Conservation (phyloP, 345 rosid species). For the Litchi chinensis region DNA sequence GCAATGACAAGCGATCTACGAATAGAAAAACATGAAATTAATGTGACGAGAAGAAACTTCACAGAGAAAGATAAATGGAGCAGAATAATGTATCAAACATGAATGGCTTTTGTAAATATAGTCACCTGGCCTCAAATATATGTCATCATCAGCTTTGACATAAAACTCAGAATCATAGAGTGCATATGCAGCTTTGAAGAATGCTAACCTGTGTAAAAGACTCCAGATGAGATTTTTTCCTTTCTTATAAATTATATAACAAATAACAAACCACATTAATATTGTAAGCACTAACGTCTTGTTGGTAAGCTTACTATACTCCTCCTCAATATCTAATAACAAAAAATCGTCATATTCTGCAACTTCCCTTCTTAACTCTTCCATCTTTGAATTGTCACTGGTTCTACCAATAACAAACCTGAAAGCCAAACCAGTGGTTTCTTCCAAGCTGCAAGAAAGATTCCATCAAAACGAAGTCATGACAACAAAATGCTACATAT, state of each 20-base stretch:
- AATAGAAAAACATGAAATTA: constrained; percentile 17
- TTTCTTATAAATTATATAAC: not conserved
- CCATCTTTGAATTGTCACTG: constrained; percentile 58
- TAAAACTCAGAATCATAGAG: constrained; percentile 84
- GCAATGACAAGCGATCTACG: constrained; percentile 73
- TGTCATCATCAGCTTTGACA: constrained; percentile 95
- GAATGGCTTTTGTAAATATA: constrained; percentile 19
- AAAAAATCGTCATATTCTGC: constrained; percentile 81
- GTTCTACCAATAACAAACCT: constrained; percentile 81
- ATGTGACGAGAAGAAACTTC: not conserved
- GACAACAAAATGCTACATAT: not conserved
- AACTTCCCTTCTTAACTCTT: constrained; percentile 68
- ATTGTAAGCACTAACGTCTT: constrained; percentile 76
- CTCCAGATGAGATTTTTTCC: constrained; percentile 6
- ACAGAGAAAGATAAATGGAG: not conserved
- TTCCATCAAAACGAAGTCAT: not conserved
- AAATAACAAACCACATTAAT: not conserved
- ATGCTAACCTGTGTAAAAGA: constrained; percentile 60
- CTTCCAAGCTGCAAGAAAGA: constrained; percentile 66
- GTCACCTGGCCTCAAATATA: constrained; percentile 88
- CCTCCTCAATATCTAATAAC: constrained; percentile 87
- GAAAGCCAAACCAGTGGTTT: constrained; percentile 79
- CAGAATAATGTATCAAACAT: not conserved
- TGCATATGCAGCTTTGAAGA: constrained; percentile 86
- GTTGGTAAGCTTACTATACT: constrained; percentile 96